Percentiles rank a stretch among this genome's conserved stretches.
phyloP scores from a whole-genome alignment of 2,329 filamentous ascomycete species.

The Monilinia fructigena region DNA sequence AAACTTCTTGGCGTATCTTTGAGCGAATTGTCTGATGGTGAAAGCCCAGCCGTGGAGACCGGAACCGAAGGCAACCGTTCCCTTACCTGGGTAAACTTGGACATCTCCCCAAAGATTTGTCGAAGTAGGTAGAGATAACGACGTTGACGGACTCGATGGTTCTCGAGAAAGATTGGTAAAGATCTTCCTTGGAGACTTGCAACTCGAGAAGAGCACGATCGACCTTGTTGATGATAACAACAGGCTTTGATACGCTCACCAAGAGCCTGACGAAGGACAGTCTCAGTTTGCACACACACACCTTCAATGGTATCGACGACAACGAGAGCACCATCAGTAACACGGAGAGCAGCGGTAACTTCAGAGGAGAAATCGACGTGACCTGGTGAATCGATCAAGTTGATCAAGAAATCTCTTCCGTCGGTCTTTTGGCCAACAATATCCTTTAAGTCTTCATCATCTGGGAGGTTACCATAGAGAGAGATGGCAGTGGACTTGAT shows the following conservation, averaged over 20 bases:
- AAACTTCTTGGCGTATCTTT: conserved; percentile 98
- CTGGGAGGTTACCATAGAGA: conserved; percentile 81
- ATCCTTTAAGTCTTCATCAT: conserved; percentile 89
- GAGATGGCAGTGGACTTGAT: conserved; percentile 99
- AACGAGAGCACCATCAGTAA: conserved; percentile 98
- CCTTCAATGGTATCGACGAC: conserved; percentile 99
- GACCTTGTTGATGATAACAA: conserved; percentile 99
- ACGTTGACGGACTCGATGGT: conserved; percentile 99
- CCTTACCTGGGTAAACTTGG: conserved; percentile 97
- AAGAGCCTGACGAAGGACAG: conserved; percentile 96
- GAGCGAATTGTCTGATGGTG: conserved; percentile 96
- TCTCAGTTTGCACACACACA: conserved; percentile 99
- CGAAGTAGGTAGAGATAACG: conserved; percentile 98
- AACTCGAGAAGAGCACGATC: conserved; percentile 99
- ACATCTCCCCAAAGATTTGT: conserved; percentile 96
- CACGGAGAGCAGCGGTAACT: conserved; percentile 98
- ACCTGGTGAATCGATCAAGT: conserved; percentile 99
- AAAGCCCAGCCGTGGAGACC: conserved; percentile 99
- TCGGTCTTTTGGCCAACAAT: conserved; percentile 83
- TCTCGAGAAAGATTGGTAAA: conserved; percentile 99
- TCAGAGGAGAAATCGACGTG: conserved; percentile 99
- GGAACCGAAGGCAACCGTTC: conserved; percentile 98
- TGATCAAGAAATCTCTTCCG: conserved; percentile 98
- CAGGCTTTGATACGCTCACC: conserved; percentile 99
- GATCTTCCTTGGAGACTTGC: conserved; percentile 96